A percentile compares a stretch with the other conserved stretches of the same genome.
Evolutionary conservation across 2,329 filamentous ascomycete genomes (phyloP).

Genomic region (Trichoderma citrinoviride): DNA sequence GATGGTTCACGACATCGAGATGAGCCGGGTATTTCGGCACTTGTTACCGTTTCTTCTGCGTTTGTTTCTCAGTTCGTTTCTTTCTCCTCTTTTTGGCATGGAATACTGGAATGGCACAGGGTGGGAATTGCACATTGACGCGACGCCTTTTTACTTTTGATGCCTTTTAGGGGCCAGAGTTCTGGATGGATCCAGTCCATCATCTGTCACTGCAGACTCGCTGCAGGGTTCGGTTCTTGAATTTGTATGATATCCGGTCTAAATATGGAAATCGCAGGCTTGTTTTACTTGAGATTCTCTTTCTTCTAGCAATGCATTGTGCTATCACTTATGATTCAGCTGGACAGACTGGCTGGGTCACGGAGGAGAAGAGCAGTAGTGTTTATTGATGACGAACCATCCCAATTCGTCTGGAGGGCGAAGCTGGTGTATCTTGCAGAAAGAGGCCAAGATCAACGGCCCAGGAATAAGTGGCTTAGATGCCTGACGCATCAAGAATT

Average conservation of each 20-base stretch:
- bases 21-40: background rate
- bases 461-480: too few relatives aligned
- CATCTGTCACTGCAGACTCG: background rate
- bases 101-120: background rate
- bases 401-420: too few relatives aligned
- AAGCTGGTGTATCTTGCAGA: too few relatives aligned
- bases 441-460: too few relatives aligned
- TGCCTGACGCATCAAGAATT: too few relatives aligned
- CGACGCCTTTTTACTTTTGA: background rate
- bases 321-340: background rate
- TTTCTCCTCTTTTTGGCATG: background rate
- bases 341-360: too few relatives aligned
- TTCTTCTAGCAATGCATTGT: background rate
- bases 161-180: background rate
- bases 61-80: background rate
- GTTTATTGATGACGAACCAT: too few relatives aligned
- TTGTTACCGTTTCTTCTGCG: background rate
- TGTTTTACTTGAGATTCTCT: background rate
- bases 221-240: background rate
- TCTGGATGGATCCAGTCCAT: slow-evolving; percentile 10
- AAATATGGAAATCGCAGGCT: slow-evolving; percentile 10
- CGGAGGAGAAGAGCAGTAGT: too few relatives aligned
- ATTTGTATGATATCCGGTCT: slow-evolving; percentile 16
- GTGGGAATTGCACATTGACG: background rate
- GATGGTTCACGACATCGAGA: background rate